A percentile compares a stretch with the other conserved stretches of the same genome.
Conservation (phyloP, 305 asterid genomes). For the Fraxinus dipetala region DNA sequence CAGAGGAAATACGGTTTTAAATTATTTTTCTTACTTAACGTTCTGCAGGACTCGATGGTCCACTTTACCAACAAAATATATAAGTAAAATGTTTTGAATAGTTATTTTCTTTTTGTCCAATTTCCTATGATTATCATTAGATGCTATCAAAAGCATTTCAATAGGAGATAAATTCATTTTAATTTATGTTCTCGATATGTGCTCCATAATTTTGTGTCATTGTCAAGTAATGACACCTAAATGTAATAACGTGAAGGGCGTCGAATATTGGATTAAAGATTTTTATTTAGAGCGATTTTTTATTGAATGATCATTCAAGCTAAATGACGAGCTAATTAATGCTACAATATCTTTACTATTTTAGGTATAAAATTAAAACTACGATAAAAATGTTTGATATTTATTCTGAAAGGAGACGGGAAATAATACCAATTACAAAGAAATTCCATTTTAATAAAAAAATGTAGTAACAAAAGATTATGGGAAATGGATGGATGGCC, state of each 20-base stretch:
- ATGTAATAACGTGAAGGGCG: neutral
- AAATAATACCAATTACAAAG: neutral
- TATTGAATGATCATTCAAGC: neutral
- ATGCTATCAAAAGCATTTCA: neutral
- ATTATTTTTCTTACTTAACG: neutral
- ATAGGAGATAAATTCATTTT: neutral
- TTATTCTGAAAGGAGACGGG: neutral
- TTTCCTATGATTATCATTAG: neutral
- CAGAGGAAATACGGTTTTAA: neutral
- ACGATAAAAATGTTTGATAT: neutral
- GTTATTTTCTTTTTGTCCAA: neutral
- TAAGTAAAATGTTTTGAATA: neutral
- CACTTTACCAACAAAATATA: neutral
- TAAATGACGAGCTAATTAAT: neutral
- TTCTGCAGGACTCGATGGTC: neutral
- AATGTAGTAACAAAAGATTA: neutral
- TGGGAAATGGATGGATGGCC: neutral
- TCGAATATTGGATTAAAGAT: neutral
- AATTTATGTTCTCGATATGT: neutral
- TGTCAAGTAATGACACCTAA: neutral
- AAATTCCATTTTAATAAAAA: neutral
- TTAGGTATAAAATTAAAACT: neutral
- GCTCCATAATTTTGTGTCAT: neutral
- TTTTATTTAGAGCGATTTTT: neutral
- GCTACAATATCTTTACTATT: neutral